Base-by-base conservation (phyloP, 345 rosid species). In the Linum usitatissimum region DNA sequence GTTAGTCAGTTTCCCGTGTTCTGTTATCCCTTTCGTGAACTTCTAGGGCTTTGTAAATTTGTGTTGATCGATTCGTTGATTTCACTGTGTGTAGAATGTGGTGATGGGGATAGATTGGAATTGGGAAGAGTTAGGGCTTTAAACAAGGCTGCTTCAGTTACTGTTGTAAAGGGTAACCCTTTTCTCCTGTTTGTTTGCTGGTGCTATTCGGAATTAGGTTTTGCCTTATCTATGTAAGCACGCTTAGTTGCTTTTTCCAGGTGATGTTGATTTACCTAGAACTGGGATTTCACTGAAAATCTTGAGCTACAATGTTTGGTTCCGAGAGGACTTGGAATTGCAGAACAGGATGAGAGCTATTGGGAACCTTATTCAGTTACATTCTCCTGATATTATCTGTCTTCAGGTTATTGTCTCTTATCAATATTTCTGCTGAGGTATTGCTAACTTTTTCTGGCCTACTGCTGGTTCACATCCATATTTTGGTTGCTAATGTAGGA, bases 251-350 rank as follows among this genome's bases (percentile, higher is more conserved):
- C 28, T 23, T 71, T 63, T 72, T 61, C 63, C 76, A 77, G 84
- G 62, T 58, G 79, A 74, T 58, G 63, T 70, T 60, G 55, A 51
- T 60, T 77, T 86, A 69, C 66, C 69, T 59, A 30, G 75, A 40
- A 61, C 51, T 69, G 45, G 59, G 9, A 40, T 66, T 71, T 59
- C 90, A 28, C 59, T 87, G 66, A 90, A 93, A 82, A 72, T 93
- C 48, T 74, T 93, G 83, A 93, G 75, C 78, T 93, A 93, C 77
- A 93, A 93, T 84, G 90, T 93, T 63, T 93, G 99, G 99, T 93
- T 93, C 61, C 81, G 96, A 45, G 97, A 90, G 69, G 97, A 90
- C 71, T 68, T 93, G 72, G 99, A 90, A 78, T 23, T 93, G 77
- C 77, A 74, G 66, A 66, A 55, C 57, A 81, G 99, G 76, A 90